Evolutionary conservation across 2,329 filamentous ascomycete species (phyloP).

Genomic region (Albifimbria verrucaria): DNA sequence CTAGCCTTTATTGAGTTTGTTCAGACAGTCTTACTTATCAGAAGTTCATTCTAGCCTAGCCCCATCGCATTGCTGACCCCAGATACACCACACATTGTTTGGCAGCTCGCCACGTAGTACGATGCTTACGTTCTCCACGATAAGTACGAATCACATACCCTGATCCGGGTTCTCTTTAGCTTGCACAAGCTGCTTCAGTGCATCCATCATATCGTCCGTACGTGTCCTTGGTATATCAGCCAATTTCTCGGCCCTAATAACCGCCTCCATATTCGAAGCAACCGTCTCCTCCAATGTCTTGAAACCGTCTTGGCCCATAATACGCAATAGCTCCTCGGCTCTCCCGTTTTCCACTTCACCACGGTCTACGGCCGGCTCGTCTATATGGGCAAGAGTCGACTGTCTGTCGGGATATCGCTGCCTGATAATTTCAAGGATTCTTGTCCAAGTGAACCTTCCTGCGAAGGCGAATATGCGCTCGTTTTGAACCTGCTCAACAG

Average conservation of each 20-base stretch:
- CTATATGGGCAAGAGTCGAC: not conserved
- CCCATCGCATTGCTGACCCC: too few species aligned
- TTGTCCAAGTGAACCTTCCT: slow-evolving; percentile 39
- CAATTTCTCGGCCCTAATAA: not conserved
- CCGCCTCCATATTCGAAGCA: not conserved
- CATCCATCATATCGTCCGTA: not conserved
- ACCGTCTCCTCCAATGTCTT: not conserved
- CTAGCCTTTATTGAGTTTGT: too few species aligned
- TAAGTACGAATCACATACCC: too few species aligned
- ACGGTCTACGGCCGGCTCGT: not conserved
- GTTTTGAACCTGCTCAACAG: slow-evolving; percentile 37
- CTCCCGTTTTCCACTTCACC: slow-evolving; percentile 1
- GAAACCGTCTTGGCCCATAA: slow-evolving; percentile 6
- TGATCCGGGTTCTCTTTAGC: too few species aligned
- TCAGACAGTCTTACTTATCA: too few species aligned
- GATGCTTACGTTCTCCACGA: too few species aligned
- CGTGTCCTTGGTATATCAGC: not conserved
- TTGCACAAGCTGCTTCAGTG: too few species aligned
- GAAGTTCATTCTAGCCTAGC: too few species aligned
- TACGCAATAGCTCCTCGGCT: slow-evolving; percentile 13
- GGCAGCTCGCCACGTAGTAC: too few species aligned
- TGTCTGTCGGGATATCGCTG: slow-evolving; percentile 8
- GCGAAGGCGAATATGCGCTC: slow-evolving; percentile 53
- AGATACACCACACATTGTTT: too few species aligned
- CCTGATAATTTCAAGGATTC: slow-evolving; percentile 25